Evolutionary conservation across 1,284 basidiomycete genomes (phyloP), one percentile per base, ranked within the genome.

Genomic region (Pseudozyma pruni): DNA sequence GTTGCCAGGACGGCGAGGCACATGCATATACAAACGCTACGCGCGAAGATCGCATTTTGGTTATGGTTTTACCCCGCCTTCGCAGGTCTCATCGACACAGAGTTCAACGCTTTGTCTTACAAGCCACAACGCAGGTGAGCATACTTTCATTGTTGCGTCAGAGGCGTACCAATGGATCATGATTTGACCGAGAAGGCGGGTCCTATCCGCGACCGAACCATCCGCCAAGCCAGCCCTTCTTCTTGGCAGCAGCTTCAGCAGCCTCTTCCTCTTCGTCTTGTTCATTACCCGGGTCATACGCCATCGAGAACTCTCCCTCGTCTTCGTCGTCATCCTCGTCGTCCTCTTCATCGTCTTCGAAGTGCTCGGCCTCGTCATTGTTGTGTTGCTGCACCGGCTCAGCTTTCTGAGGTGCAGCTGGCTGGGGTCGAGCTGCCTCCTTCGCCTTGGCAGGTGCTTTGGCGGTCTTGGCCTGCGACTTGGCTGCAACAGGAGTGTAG

Each of bases 181-280:
- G 22, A 17, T 43, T 8, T 27, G 41, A 43, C n/a, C n/a, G 22
- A 37, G 23, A n/a, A 13, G 4, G 27, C 17, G 25, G 7, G 4
- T n/a, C 23, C 23, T 42, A 71, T 3, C 54, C 47, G 34, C 69
- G 59, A 37, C 69, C 63, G 40, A 81, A 76, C 80, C 80, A 81
- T 9, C 80, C 74, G 13, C 77, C 69, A 39, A 81, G 63, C 80
- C 80, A 81, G 16, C 78, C 69, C 32, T 61, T 68, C 60, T 66
- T 74, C 51, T 72, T 66, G 44, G 51, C 42, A 17, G 57, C 57
- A 20, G 59, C 62, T 34, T 74, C 60, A 22, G 57, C 68, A 22
- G 49, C 69, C 42, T 72, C 75, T 27, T 81, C 76, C 38, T 78
- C 76, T 17, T 80, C 78, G 23, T 49, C 74, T 1, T 71, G 39